These are phyloP conservation scores for Acanthamoeba castellanii DNA, from an alignment of 208 protist species.

Conservation along the genomic window DNA sequence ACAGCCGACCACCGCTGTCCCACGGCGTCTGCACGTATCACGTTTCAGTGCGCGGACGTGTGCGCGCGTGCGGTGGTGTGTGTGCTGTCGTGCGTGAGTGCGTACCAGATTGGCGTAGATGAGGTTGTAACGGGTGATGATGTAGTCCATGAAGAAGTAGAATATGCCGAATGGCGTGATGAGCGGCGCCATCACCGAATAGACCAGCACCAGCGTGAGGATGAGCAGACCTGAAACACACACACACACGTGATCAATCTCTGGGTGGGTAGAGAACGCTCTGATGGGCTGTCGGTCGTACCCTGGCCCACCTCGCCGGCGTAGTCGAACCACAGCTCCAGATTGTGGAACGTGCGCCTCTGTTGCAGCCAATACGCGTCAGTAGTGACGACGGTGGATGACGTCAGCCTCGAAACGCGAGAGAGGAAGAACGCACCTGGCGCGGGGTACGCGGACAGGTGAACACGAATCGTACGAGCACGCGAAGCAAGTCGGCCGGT, in stretches of 20 bases:
- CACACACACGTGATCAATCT: slow-evolving; percentile 10
- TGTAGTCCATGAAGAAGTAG: slow-evolving; percentile 52
- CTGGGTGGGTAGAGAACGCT: background rate
- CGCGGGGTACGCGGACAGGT: slow-evolving; percentile 12
- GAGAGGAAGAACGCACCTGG: background rate
- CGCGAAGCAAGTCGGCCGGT: background rate
- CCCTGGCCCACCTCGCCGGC: slow-evolving; percentile 51
- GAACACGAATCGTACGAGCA: slow-evolving; percentile 1
- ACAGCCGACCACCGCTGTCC: slow-evolving; percentile 50
- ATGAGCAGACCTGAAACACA: background rate
- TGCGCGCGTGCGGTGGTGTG: background rate
- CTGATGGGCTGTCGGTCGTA: background rate
- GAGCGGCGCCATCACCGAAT: slow-evolving; percentile 60
- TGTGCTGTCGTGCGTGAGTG: background rate
- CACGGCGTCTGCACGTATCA: slow-evolving; percentile 1
- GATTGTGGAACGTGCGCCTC: slow-evolving; percentile 13
- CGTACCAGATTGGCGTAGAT: slow-evolving; percentile 56
- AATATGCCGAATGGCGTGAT: slow-evolving; percentile 41
- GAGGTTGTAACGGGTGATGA: slow-evolving; percentile 69
- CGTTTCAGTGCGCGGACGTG: background rate
- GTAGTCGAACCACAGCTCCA: slow-evolving; percentile 46
- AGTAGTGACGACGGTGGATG: background rate
- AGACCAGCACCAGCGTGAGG: slow-evolving; percentile 54
- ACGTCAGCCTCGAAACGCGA: background rate
- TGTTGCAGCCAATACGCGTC: background rate